phyloP scores from a whole-genome alignment of 495 filamentous ascomycete species.

The Penicillium malachiteum region DNA sequence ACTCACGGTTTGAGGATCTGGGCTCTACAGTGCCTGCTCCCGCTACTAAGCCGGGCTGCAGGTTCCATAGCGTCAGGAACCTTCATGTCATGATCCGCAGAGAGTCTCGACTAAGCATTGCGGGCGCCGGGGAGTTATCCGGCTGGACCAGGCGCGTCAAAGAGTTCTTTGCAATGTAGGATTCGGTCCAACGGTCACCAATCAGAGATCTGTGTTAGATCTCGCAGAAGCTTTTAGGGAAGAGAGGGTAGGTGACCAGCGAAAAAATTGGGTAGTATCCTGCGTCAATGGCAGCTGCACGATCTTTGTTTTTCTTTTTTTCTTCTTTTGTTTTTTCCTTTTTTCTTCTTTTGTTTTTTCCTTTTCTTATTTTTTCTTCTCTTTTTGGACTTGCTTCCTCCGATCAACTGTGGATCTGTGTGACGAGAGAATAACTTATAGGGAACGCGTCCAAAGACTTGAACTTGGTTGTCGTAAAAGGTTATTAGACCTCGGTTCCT shows the following conservation, averaged over 20 bases:
- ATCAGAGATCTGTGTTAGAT: conserved; percentile 1
- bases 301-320: conserved; percentile 5
- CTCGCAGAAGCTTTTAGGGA: conserved; percentile 5
- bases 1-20: conserved; percentile 31
- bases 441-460: conserved; percentile 1
- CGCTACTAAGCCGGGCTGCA: conserved; percentile 23
- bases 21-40: conserved; percentile 20
- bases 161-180: neutral
- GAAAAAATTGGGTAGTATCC: conserved; percentile 17
- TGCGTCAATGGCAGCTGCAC: conserved; percentile 13
- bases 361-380: no score
- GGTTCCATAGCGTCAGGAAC: conserved; percentile 32
- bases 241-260: conserved; percentile 1
- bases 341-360: neutral
- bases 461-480: neutral
- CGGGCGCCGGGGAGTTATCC: conserved; percentile 15
- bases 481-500: conserved; percentile 25
- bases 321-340: neutral
- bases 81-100: conserved; percentile 25
- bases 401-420: conserved; percentile 29
- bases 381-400: conserved; percentile 3
- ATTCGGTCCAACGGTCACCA: conserved; percentile 2
- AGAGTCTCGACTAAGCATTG: conserved; percentile 19
- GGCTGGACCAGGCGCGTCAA: conserved; percentile 2
- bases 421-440: conserved; percentile 10